Evolutionary conservation across 768 basidiomycete species (phyloP).

Genomic region (Podaxis mareebaensis): DNA sequence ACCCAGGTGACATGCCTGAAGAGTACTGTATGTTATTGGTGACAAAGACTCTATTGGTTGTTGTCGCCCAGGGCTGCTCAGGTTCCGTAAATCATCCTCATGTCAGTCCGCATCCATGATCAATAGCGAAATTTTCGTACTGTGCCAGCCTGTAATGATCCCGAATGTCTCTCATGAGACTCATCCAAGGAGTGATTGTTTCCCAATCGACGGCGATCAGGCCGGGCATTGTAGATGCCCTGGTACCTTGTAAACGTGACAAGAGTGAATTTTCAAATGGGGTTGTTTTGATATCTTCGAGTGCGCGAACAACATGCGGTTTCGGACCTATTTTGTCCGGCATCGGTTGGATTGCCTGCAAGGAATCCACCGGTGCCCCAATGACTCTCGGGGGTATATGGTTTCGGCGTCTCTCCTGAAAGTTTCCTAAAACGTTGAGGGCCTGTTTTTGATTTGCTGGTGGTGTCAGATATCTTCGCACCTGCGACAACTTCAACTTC

Average conservation of each 20-base stretch:
- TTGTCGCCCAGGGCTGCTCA: constrained; percentile 55
- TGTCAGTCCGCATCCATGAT: neutral
- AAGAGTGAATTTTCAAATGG: constrained; percentile 67
- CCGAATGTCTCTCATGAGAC: constrained; percentile 70
- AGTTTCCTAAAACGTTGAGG: neutral
- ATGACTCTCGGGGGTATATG: constrained; percentile 22
- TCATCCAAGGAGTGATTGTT: constrained; percentile 69
- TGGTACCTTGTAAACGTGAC: constrained; percentile 57
- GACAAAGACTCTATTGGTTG: constrained; percentile 39
- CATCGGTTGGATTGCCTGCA: neutral
- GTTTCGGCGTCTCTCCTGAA: constrained; percentile 33
- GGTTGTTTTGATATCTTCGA: constrained; percentile 60
- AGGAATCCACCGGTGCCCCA: constrained; percentile 18
- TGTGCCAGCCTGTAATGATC: constrained; percentile 63
- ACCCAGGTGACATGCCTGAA: constrained; percentile 57
- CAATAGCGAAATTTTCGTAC: constrained; percentile 40
- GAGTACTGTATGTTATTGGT: constrained; percentile 64
- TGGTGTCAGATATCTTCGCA: neutral
- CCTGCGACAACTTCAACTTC: constrained; percentile 42
- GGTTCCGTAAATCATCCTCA: constrained; percentile 2
- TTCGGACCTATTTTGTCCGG: neutral
- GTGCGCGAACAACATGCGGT: constrained; percentile 43
- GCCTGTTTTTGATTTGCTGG: neutral
- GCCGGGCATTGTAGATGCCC: constrained; percentile 29
- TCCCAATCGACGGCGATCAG: constrained; percentile 73